A percentile compares a stretch with the other conserved stretches of the same genome.
Evolutionary conservation across 192 early-diverging fungal genomes (phyloP).

Genomic region (Entomortierella chlamydospora): DNA sequence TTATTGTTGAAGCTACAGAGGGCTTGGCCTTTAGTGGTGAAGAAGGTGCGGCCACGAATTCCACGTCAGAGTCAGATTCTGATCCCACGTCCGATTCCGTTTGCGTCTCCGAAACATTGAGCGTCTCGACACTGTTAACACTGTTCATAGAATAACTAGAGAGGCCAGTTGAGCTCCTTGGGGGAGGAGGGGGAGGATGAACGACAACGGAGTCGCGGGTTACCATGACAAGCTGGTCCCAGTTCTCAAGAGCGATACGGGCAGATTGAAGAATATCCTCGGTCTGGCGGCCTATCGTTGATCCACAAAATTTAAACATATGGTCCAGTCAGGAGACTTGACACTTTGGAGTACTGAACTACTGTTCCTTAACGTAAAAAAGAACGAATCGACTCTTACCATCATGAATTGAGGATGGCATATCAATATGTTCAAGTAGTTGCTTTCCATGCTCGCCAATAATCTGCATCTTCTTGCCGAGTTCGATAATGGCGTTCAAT

Average conservation of each 20-base stretch:
- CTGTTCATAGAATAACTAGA: slow-evolving; percentile 8
- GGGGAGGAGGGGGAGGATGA: slow-evolving; percentile 35
- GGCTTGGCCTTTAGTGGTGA: slow-evolving; percentile 42
- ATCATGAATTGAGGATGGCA: slow-evolving; percentile 23
- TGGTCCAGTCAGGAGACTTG: background rate
- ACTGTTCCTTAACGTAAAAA: too few relatives aligned
- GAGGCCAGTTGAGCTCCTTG: slow-evolving; percentile 4
- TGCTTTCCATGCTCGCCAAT: slow-evolving; percentile 53
- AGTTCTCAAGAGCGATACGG: slow-evolving; percentile 41
- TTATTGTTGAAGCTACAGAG: slow-evolving; percentile 21
- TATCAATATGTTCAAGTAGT: slow-evolving; percentile 43
- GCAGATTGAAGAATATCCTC: slow-evolving; percentile 50
- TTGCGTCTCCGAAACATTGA: slow-evolving; percentile 21
- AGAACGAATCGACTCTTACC: too few relatives aligned
- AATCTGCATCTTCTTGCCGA: slow-evolving; percentile 54
- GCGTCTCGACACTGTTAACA: slow-evolving; percentile 7
- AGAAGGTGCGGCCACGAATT: slow-evolving; percentile 39
- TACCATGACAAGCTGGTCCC: slow-evolving; percentile 46
- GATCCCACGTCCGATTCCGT: slow-evolving; percentile 5
- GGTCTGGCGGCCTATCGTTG: slow-evolving; percentile 39
- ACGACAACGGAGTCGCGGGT: slow-evolving; percentile 32
- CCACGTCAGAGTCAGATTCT: slow-evolving; percentile 24
- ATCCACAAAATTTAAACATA: background rate
- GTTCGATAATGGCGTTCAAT: slow-evolving; percentile 46
- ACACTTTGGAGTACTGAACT: too few relatives aligned